Evolutionary conservation across 169 alveolate genomes (phyloP).

Genomic region (Babesia ovata): DNA sequence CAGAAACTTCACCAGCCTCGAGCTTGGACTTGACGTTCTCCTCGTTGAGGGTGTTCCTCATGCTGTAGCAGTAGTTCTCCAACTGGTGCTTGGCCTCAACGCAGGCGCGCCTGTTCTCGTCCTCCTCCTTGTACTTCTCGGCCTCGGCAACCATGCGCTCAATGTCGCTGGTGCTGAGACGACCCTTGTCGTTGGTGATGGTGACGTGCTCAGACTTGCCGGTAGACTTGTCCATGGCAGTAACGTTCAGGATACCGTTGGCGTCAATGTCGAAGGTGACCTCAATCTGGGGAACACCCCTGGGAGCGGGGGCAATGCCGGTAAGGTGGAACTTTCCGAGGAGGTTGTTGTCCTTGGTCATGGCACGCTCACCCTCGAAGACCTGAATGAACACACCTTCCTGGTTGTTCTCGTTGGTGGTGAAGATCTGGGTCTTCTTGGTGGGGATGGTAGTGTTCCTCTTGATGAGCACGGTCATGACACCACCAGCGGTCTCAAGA

Average conservation of each 20-base stretch:
- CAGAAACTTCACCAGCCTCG: conserved; percentile 87
- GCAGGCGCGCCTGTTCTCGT: conserved; percentile 87
- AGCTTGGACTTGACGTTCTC: conserved; percentile 92
- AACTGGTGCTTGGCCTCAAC: conserved; percentile 92
- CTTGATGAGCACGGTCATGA: conserved; percentile 89
- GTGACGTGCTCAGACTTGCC: conserved; percentile 93
- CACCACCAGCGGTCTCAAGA: conserved; percentile 95
- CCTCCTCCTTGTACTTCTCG: conserved; percentile 94
- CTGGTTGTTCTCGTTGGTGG: conserved; percentile 95
- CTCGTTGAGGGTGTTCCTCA: conserved; percentile 90
- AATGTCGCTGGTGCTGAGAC: conserved; percentile 92
- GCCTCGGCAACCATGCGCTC: conserved; percentile 96
- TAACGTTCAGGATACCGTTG: conserved; percentile 94
- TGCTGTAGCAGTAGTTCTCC: conserved; percentile 92
- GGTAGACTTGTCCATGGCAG: conserved; percentile 95
- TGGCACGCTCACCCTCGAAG: conserved; percentile 95
- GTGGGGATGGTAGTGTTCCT: conserved; percentile 95
- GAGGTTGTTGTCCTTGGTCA: conserved; percentile 95
- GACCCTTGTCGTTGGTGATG: conserved; percentile 95
- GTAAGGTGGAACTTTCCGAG: conserved; percentile 96
- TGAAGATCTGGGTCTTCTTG: conserved; percentile 91
- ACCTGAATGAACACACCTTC: conserved; percentile 95
- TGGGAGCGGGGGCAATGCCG: conserved; percentile 98
- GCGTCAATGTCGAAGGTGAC: conserved; percentile 97
- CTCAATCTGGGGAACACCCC: conserved; percentile 98